phyloP scores from a whole-genome alignment of 2,329 filamentous ascomycete species.

The Clonostachys byssicola region DNA sequence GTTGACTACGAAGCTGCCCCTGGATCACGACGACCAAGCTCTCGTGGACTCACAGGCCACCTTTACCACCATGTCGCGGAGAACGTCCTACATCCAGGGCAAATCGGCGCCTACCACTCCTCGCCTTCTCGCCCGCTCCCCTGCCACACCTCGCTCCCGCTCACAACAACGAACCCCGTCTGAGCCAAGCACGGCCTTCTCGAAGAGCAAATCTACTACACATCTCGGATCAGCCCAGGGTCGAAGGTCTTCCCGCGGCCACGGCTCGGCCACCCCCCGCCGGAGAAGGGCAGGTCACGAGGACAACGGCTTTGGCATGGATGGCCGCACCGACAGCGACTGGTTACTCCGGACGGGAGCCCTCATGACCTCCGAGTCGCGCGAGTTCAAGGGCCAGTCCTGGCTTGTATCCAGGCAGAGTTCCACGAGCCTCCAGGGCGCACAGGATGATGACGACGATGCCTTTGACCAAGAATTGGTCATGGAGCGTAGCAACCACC shows the following conservation, averaged over 20 bases:
- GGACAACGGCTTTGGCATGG: constrained; percentile 15
- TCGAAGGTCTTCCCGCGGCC: constrained; percentile 10
- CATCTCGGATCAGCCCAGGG: constrained; percentile 33
- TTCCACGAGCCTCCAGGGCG: constrained; percentile 55
- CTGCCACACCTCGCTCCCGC: constrained; percentile 42
- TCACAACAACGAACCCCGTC: constrained; percentile 36
- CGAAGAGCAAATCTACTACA: constrained; percentile 61
- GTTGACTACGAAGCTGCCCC: constrained; percentile 55
- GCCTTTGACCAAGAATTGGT: constrained; percentile 46
- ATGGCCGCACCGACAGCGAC: constrained; percentile 48
- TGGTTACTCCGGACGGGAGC: constrained; percentile 63
- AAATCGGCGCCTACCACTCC: constrained; percentile 63
- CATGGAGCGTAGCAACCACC: constrained; percentile 35
- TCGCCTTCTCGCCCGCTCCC: constrained; percentile 55
- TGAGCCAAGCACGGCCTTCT: constrained; percentile 28
- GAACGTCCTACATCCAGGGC: constrained; percentile 53
- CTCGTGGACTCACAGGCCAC: constrained; percentile 9
- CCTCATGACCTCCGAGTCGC: constrained; percentile 54
- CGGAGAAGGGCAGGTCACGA: constrained; percentile 24
- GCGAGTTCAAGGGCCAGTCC: constrained; percentile 64
- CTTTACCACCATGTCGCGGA: constrained; percentile 18
- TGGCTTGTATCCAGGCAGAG: constrained; percentile 65
- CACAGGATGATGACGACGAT: constrained; percentile 46
- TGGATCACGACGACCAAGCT: constrained; percentile 25
- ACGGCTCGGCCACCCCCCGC: constrained; percentile 9